A percentile compares a stretch with the other conserved stretches of the same genome.
phyloP scores from a whole-genome alignment of 495 filamentous ascomycete genomes.

The Podospora pseudopauciseta region DNA sequence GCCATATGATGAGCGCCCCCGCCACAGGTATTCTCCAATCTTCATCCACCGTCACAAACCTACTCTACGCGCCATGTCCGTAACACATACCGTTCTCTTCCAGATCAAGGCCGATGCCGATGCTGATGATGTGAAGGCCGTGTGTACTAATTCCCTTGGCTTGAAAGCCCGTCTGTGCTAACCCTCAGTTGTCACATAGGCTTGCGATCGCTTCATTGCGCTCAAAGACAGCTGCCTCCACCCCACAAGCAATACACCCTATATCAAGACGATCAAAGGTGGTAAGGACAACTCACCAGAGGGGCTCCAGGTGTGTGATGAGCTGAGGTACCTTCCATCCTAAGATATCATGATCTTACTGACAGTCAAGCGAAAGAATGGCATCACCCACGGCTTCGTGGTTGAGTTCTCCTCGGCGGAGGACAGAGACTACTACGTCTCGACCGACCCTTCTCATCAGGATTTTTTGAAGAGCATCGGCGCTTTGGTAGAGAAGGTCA shows the following conservation, averaged over 20 bases:
- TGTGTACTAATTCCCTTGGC: conserved; percentile 28
- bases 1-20: background rate
- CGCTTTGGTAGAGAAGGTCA: conserved; percentile 36
- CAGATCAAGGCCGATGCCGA: conserved; percentile 51
- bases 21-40: background rate
- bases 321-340: background rate
- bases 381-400: conserved; percentile 59
- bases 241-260: conserved; percentile 47
- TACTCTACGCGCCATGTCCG: conserved; percentile 38
- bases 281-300: conserved; percentile 64
- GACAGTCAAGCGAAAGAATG: conserved; percentile 37
- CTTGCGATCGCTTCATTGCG: conserved; percentile 28
- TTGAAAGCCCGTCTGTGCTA: background rate
- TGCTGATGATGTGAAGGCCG: conserved; percentile 45
- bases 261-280: conserved; percentile 57
- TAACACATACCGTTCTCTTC: conserved; percentile 61
- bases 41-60: background rate
- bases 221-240: conserved; percentile 48
- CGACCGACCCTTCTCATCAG: conserved; percentile 49
- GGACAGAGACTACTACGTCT: conserved; percentile 57
- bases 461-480: conserved; percentile 40
- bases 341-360: background rate
- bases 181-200: conserved; percentile 15
- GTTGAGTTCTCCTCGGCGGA: conserved; percentile 56
- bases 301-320: conserved; percentile 53